Evolutionary conservation across 306 rosid genomes (phyloP).

Genomic region (Glycine latifolia): DNA sequence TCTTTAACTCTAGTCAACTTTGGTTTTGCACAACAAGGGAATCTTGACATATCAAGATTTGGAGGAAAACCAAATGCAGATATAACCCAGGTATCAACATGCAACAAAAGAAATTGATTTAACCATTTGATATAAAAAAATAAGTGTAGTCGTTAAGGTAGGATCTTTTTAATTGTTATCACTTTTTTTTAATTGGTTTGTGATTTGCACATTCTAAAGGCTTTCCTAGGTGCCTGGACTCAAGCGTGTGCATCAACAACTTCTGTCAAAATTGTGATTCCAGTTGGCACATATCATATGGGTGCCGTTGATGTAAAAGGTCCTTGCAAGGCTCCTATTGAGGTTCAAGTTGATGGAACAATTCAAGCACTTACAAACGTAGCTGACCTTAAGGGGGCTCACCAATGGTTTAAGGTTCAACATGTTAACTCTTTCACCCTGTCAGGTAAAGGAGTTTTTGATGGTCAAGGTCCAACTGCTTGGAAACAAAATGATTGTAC

Average conservation of each 20-base stretch:
- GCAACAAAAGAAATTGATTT: background rate
- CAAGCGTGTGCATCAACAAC: constrained; percentile 3
- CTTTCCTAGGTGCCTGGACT: background rate
- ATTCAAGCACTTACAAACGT: background rate
- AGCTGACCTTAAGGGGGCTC: background rate
- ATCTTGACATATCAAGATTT: constrained; percentile 30
- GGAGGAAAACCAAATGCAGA: constrained; percentile 38
- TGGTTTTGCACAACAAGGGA: background rate
- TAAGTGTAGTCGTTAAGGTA: background rate
- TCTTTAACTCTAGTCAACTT: background rate
- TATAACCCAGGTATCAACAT: constrained; percentile 7
- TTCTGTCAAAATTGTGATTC: background rate
- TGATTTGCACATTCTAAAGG: background rate
- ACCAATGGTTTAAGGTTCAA: constrained; percentile 1
- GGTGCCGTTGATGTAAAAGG: background rate
- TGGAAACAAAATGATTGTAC: constrained; percentile 27
- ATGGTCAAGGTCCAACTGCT: constrained; percentile 29
- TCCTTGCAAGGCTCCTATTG: constrained; percentile 1
- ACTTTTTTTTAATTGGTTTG: background rate
- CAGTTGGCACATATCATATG: background rate
- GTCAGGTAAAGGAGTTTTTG: constrained; percentile 36
- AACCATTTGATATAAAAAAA: background rate
- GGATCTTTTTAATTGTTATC: too few relatives aligned
- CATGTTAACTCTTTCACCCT: background rate
- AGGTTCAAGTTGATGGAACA: background rate